phyloP scores from a whole-genome alignment of 2,329 filamentous ascomycete genomes.

The Exophiala calicioides region DNA sequence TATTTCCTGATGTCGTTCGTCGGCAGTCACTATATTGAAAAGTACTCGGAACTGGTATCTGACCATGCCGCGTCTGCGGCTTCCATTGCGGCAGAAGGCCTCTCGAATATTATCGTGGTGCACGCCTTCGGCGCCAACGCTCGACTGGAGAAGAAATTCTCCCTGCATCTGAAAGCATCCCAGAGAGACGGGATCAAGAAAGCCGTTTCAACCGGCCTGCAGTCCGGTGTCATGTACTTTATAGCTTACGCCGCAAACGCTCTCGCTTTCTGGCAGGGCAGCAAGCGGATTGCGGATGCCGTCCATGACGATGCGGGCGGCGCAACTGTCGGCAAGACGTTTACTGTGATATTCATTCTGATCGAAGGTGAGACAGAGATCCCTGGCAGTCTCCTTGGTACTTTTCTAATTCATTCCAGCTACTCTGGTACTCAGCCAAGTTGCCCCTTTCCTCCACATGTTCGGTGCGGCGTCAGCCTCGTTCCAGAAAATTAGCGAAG shows the following conservation, averaged over 20 bases:
- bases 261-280: slow-evolving; percentile 43
- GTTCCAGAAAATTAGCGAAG: slow-evolving; percentile 59
- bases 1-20: slow-evolving; percentile 49
- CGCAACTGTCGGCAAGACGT: slow-evolving; percentile 49
- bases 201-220: slow-evolving; percentile 35
- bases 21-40: slow-evolving; percentile 47
- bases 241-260: slow-evolving; percentile 39
- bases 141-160: slow-evolving; percentile 34
- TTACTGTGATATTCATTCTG: slow-evolving; percentile 58
- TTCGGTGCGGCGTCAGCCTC: slow-evolving; percentile 54
- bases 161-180: slow-evolving; percentile 32
- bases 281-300: slow-evolving; percentile 51
- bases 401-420: slow-evolving; percentile 33
- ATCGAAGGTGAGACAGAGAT: slow-evolving; percentile 50
- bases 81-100: slow-evolving; percentile 59
- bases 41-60: slow-evolving; percentile 48
- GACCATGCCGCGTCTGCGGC: slow-evolving; percentile 57
- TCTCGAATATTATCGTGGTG: slow-evolving; percentile 52
- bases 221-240: slow-evolving; percentile 36
- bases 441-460: slow-evolving; percentile 52
- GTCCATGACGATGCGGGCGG: slow-evolving; percentile 28
- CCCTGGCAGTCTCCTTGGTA: no score
- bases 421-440: slow-evolving; percentile 48
- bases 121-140: slow-evolving; percentile 60
- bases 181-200: slow-evolving; percentile 35